A percentile compares a stretch with the other conserved stretches of the same genome.
Evolutionary conservation across 2,329 filamentous ascomycete genomes (phyloP).

Genomic region (Ceratocystiopsis brevicomis): DNA sequence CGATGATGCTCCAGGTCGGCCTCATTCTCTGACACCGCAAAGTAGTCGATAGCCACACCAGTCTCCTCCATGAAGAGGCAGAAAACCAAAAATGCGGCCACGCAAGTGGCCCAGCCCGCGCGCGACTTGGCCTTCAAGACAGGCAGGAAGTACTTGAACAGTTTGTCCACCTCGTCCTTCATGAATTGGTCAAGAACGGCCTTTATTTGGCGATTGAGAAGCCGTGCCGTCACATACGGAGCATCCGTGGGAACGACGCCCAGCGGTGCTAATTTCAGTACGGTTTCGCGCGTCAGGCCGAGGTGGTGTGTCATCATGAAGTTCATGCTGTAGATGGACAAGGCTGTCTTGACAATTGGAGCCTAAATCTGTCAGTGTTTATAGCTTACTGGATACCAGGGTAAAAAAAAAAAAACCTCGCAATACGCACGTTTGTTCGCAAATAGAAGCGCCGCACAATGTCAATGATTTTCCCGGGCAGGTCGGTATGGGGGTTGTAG

Average conservation of each 20-base stretch:
- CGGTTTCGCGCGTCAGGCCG: constrained; percentile 26
- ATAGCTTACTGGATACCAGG: neutral
- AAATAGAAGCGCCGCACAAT: constrained; percentile 30
- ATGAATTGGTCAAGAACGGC: constrained; percentile 36
- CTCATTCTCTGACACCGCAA: constrained; percentile 32
- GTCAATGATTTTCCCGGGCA: constrained; percentile 27
- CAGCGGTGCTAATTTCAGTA: constrained; percentile 22
- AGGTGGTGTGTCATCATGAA: constrained; percentile 37
- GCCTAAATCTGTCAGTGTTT: constrained; percentile 14
- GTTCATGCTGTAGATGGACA: constrained; percentile 37
- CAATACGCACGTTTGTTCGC: constrained; percentile 20
- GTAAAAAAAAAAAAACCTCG: too few relatives aligned
- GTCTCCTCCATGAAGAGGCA: constrained; percentile 41
- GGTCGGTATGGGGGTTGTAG: constrained; percentile 13
- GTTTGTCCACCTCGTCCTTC: constrained; percentile 27
- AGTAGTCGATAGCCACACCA: constrained; percentile 32
- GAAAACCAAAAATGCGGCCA: constrained; percentile 36
- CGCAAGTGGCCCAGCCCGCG: constrained; percentile 35
- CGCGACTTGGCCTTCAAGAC: constrained; percentile 35
- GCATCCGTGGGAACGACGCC: constrained; percentile 25
- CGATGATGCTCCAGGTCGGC: constrained; percentile 19
- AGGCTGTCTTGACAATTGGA: constrained; percentile 31
- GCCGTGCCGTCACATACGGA: constrained; percentile 29
- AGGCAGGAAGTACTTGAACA: constrained; percentile 34
- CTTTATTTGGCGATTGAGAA: constrained; percentile 38